Conservation (phyloP, 2,329 filamentous ascomycete genomes). For the Venturiaceae sp. region DNA sequence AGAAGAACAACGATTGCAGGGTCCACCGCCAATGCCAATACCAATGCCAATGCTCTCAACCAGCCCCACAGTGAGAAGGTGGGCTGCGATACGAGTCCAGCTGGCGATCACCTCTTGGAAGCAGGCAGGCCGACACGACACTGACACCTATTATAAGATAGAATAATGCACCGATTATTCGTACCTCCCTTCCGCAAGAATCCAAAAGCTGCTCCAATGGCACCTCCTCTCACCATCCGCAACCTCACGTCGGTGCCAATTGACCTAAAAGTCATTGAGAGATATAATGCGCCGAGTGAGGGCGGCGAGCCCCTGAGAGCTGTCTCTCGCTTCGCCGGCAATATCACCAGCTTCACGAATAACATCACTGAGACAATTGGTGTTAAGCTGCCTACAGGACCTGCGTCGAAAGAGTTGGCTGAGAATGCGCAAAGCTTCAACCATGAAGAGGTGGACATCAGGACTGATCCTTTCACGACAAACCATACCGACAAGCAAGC, state of each 20-base stretch:
- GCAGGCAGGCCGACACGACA: background rate
- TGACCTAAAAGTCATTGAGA: conserved; percentile 63
- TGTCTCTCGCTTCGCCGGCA: conserved; percentile 12
- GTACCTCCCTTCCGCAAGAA: background rate
- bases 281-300: conserved; percentile 49
- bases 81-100: background rate
- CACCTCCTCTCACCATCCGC: conserved; percentile 58
- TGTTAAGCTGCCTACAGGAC: conserved; percentile 18
- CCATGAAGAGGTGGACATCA: conserved; percentile 52
- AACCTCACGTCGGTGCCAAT: conserved; percentile 71
- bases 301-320: conserved; percentile 24
- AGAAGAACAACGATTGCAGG: background rate
- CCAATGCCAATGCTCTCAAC: too few relatives aligned
- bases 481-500: conserved; percentile 52
- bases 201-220: conserved; percentile 13
- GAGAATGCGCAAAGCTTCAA: conserved; percentile 52
- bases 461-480: conserved; percentile 58
- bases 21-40: too few relatives aligned
- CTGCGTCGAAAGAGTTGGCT: conserved; percentile 32
- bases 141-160: too few relatives aligned
- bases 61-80: background rate
- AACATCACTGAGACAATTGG: conserved; percentile 26
- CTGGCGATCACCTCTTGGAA: background rate
- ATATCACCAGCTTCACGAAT: conserved; percentile 31
- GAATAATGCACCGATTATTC: background rate